These are phyloP conservation scores for Magnusiomyces suaveolens DNA, from an alignment of 1,139 yeast genomes.

Conservation along the genomic window DNA sequence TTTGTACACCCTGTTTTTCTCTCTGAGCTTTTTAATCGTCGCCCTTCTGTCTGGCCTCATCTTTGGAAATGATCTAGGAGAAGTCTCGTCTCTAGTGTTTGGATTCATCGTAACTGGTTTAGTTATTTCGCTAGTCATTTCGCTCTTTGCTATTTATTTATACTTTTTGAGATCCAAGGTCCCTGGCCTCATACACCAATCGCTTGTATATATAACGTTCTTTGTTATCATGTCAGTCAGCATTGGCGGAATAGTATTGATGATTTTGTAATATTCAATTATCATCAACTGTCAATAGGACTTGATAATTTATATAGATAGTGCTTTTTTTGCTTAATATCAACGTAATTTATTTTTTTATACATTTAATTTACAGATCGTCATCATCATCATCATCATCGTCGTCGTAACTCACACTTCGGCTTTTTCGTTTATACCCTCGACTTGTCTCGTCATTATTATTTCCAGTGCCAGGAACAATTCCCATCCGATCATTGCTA, in stretches of 20 bases:
- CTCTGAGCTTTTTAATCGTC: constrained; percentile 39
- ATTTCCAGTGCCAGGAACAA: not conserved
- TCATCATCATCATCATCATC: constrained; percentile 6
- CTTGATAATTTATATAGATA: no score
- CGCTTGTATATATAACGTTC: constrained; percentile 32
- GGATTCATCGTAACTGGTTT: constrained; percentile 27
- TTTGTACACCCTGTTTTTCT: constrained; percentile 37
- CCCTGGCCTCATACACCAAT: constrained; percentile 34
- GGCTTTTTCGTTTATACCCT: not conserved
- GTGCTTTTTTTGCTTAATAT: no score
- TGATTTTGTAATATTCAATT: not conserved
- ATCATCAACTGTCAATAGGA: no score
- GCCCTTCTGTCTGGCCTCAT: constrained; percentile 42
- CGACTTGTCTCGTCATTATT: not conserved
- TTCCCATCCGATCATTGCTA: no score
- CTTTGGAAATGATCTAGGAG: constrained; percentile 30
- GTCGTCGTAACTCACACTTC: constrained; percentile 1
- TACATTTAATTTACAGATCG: not conserved
- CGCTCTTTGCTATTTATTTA: constrained; percentile 33
- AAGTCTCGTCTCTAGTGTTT: constrained; percentile 18
- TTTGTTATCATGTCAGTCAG: constrained; percentile 37
- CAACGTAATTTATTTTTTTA: not conserved
- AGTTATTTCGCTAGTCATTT: constrained; percentile 32
- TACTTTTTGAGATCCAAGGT: constrained; percentile 33
- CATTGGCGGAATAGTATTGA: constrained; percentile 35